These are phyloP conservation scores for Acanthamoeba castellanii DNA, from an alignment of 208 protist species.

Conservation along the genomic window DNA sequence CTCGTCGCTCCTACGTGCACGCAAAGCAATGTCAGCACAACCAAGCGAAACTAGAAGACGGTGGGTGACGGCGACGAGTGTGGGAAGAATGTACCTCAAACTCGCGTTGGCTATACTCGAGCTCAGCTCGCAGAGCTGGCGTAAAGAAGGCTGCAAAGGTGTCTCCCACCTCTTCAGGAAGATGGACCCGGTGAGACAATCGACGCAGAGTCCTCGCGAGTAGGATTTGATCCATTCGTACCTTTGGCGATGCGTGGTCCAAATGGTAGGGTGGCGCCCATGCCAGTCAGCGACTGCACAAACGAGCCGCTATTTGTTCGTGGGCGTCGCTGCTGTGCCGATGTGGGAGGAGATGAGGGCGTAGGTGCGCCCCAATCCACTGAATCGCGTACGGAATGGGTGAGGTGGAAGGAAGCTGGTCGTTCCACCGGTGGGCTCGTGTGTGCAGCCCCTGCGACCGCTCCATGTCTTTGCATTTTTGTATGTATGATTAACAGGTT, in stretches of 20 bases:
- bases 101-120: background rate
- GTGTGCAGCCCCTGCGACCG: background rate
- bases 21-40: background rate
- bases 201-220: too few species aligned
- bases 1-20: background rate
- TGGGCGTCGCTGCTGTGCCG: background rate
- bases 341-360: background rate
- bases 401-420: background rate
- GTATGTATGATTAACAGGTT: background rate
- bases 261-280: background rate
- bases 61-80: background rate
- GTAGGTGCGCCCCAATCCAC: background rate
- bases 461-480: background rate
- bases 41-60: background rate
- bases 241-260: background rate
- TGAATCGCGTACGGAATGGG: background rate
- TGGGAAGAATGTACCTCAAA: slow-evolving; percentile 3
- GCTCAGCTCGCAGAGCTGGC: slow-evolving; percentile 11
- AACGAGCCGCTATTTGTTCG: background rate
- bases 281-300: background rate
- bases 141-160: slow-evolving; percentile 40
- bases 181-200: background rate
- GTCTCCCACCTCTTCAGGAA: background rate
- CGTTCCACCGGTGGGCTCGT: background rate
- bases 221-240: background rate